Percentiles rank a stretch among this genome's conserved stretches.
Conservation (phyloP, 2,329 filamentous ascomycete genomes). For the Pestalotiopsis sp. region DNA sequence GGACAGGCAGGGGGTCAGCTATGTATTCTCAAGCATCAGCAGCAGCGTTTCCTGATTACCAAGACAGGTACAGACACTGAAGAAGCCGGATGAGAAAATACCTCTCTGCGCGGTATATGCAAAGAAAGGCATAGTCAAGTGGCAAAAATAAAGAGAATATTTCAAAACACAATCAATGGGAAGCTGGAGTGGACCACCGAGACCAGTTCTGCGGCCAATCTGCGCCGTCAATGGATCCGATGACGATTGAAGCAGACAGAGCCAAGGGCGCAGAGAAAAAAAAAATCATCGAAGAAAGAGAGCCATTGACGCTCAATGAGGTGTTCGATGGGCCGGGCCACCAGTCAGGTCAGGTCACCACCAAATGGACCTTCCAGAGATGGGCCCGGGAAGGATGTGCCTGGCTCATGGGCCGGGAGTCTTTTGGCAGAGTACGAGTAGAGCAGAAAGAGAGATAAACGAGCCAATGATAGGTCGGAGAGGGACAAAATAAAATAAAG, state of each 20-base stretch:
- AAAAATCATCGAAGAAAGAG: neutral
- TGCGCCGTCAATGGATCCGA: conserved; percentile 33
- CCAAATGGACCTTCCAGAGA: conserved; percentile 19
- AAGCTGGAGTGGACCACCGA: conserved; percentile 22
- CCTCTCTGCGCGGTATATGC: conserved; percentile 35
- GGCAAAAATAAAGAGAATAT: conserved; percentile 38
- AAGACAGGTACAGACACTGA: neutral
- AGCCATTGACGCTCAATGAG: conserved; percentile 15
- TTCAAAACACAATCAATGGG: neutral
- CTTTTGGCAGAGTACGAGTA: conserved; percentile 22
- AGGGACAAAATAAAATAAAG: neutral
- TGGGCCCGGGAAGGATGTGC: conserved; percentile 37
- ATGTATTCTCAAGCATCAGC: neutral
- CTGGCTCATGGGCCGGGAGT: conserved; percentile 34
- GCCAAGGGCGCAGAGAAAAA: conserved; percentile 15
- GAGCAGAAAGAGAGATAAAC: conserved; percentile 23
- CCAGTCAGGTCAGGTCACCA: conserved; percentile 26
- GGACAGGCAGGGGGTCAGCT: neutral
- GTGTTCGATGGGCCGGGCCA: conserved; percentile 28
- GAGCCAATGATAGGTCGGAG: neutral
- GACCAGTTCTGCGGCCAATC: conserved; percentile 43
- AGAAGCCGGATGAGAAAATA: conserved; percentile 29
- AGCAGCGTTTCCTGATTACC: neutral
- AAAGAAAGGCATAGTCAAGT: conserved; percentile 45
- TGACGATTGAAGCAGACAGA: conserved; percentile 23